Base-by-base conservation (phyloP, 768 basidiomycete genomes). In the Strobilomyces dryophilus region DNA sequence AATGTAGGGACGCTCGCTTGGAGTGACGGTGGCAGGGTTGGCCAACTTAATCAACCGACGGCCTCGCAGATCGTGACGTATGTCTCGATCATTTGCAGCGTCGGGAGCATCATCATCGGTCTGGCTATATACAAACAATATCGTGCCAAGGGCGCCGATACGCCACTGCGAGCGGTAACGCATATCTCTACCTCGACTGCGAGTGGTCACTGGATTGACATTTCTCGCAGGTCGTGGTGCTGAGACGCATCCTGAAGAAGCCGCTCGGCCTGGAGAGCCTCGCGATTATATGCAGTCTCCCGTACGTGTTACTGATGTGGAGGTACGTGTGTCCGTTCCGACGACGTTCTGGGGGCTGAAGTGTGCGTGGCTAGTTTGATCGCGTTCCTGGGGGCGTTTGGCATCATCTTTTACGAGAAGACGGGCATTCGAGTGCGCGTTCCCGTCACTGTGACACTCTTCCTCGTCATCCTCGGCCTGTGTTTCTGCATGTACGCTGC, bases 271-370 rank as follows among this genome's bases (percentile, higher is more conserved):
- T 73, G 3, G 74, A 75, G 45, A 61, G 67, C 12, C 61, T 77
- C 29, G 64, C 75, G 6, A 70, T 76, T 32, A 63, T 73, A 46
- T 76, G 71, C 45, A 73, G 70, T 52, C 66, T 76, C 40, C 74
- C 74, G 7, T 72, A 75, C 32, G 71, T 71, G 34, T 53, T 74
- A 8, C 59, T 76, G 39, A 67, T 76, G 66, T 76, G 72, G 68
- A 60, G 69, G 75, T 75, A 47, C 49, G 70, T 46, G 0, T 3
- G 15, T 24, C 5, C 14, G 3, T 44, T 26, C 5, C 17, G 18
- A 24, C 8, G 40, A 26, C 5, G 3, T 24, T 24, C 39, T 8
- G 34, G 2, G 29, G 29, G 44, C 49, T 63, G 18, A 65, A 21
- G 17, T 0, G 5, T 1, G 11, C 17, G 17, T 47, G 6, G 35